Evolutionary conservation across 495 filamentous ascomycete genomes (phyloP).

Genomic region (Penicillium alfredii): DNA sequence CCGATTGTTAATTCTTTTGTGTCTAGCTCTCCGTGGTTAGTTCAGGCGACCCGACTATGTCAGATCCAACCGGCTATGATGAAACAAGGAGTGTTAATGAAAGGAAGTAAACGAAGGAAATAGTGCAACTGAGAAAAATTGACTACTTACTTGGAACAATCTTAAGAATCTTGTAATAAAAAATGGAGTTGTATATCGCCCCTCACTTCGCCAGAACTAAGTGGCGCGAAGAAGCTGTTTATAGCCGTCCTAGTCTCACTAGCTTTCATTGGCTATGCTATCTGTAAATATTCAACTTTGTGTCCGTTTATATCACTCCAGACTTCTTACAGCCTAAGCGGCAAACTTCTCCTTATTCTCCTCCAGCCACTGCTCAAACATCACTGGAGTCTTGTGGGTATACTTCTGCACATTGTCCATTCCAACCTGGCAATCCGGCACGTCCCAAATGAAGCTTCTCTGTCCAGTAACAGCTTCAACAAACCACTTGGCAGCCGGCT

Average conservation of each 20-base stretch:
- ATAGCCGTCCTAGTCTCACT: background rate
- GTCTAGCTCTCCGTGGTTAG: too few relatives aligned
- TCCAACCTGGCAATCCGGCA: background rate
- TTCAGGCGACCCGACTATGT: too few relatives aligned
- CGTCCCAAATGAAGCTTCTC: background rate
- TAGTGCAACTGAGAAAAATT: too few relatives aligned
- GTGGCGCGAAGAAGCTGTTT: too few relatives aligned
- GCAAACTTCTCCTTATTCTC: slow-evolving; percentile 9
- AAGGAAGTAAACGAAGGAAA: too few relatives aligned
- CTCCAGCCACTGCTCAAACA: slow-evolving; percentile 45
- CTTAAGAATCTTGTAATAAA: too few relatives aligned
- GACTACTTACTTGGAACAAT: too few relatives aligned
- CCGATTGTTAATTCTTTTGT: too few relatives aligned
- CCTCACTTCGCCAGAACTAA: too few relatives aligned
- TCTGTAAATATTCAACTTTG: background rate
- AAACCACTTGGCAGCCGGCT: slow-evolving; percentile 3
- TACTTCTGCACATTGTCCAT: slow-evolving; percentile 10
- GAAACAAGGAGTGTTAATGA: too few relatives aligned
- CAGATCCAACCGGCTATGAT: too few relatives aligned
- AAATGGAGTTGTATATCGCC: too few relatives aligned
- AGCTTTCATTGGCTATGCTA: background rate
- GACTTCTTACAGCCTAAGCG: background rate
- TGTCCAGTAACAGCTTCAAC: background rate
- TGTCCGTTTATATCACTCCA: background rate
- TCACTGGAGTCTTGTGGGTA: slow-evolving; percentile 26